These are phyloP conservation scores for Lipomyces yarrowii DNA, from an alignment of 1,139 yeast species.

Conservation along the genomic window DNA sequence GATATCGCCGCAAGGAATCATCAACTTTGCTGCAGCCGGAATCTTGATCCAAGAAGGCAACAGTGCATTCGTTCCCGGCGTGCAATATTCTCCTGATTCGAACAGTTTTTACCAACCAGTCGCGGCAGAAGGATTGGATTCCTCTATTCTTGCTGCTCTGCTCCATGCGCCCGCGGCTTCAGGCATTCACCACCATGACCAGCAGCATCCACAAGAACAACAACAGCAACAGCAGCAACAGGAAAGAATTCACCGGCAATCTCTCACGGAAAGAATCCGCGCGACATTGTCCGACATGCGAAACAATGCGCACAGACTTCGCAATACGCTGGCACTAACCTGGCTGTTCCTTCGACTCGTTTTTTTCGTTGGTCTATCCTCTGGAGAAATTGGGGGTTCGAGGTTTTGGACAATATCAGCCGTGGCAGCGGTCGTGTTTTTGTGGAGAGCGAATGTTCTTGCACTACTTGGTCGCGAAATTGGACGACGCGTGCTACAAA, in stretches of 20 bases:
- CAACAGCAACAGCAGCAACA: background rate
- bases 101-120: constrained; percentile 1
- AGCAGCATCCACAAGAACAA: background rate
- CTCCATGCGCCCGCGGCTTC: background rate
- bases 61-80: constrained; percentile 18
- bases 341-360: constrained; percentile 27
- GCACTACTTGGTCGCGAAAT: background rate
- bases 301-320: constrained; percentile 14
- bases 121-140: background rate
- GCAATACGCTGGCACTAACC: constrained; percentile 18
- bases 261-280: constrained; percentile 6
- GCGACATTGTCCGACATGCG: constrained; percentile 13
- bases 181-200: background rate
- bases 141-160: constrained; percentile 1
- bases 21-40: constrained; percentile 23
- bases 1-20: constrained; percentile 24
- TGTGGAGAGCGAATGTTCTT: constrained; percentile 18
- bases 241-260: constrained; percentile 3
- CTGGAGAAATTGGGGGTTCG: constrained; percentile 19
- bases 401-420: constrained; percentile 20
- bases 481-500: background rate
- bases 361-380: constrained; percentile 20
- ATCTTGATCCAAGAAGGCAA: constrained; percentile 15
- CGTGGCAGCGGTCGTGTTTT: constrained; percentile 19
- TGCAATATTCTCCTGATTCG: constrained; percentile 7